Evolutionary conservation across 2,329 filamentous ascomycete species (phyloP), one percentile per base, ranked within the genome.

Genomic region (Aspergillus chevalieri): DNA sequence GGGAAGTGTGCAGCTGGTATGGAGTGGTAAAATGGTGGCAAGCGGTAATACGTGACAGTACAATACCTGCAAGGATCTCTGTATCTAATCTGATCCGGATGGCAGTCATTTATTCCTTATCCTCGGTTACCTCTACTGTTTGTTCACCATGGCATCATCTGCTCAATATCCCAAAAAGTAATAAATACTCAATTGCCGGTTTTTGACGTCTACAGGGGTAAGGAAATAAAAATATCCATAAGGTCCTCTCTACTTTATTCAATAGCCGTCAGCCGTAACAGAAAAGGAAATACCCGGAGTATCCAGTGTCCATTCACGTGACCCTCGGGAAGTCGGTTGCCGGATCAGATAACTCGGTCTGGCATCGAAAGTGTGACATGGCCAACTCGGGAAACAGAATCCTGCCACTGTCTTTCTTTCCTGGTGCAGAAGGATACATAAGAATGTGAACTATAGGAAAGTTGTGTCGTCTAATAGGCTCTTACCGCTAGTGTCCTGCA

Each of bases 271-370:
- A 30, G 10, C 26, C 9, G 26, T 30, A 30, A 30, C 26, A 12
- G 24, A 26, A 12, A 30, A 30, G 26, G 9, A 12, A 30, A 30
- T n/a, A 43, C n/a, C 17, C 39, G 17, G 10, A 12, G 17, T 12
- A 41, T 41, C 8, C 38, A 41, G 38, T 9, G 38, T 14, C 22
- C 9, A 5, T 22, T n/a, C 49, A 51, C 49, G 49, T 51, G 49
- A 48, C 7, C 10, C n/a, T 42, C 42, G 10, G n/a, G 44, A 22
- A 26, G 26, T 22, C 24, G 24, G 30, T 48, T 36, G 42, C 48
- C 56, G 55, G 56, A 58, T 58, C 55, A 58, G 56, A 58, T 58
- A 58, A 58, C 51, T 50, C 21, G 33, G 17, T 24, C 30, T 41
- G 45, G 38, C 15, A 47, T 15, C n/a, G 43, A n/a, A 33, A 47